A percentile compares a stretch with the other conserved stretches of the same genome.
Evolutionary conservation across 176 grass and related monocot species (phyloP).

Genomic region (Chloris gayana): DNA sequence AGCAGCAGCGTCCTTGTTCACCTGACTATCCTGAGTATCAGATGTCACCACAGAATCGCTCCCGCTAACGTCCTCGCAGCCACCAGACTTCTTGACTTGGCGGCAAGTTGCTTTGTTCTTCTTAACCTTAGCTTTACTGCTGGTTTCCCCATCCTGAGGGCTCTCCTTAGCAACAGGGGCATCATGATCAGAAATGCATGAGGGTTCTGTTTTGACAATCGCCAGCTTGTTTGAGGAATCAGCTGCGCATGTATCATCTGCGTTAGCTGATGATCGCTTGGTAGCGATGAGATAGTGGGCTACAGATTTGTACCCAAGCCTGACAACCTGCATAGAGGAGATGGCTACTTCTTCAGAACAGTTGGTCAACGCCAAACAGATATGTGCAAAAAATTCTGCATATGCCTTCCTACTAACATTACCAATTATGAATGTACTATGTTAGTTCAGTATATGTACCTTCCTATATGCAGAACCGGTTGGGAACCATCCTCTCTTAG

Average conservation of each 20-base stretch:
- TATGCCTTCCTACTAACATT: neutral
- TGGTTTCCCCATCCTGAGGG: slow-evolving; percentile 33
- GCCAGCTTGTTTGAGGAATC: slow-evolving; percentile 30
- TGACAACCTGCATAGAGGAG: slow-evolving; percentile 47
- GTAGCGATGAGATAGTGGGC: slow-evolving; percentile 91
- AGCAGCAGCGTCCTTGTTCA: slow-evolving; percentile 16
- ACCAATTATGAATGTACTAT: neutral
- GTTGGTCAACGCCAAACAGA: neutral
- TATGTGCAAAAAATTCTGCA: neutral
- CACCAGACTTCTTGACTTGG: slow-evolving; percentile 11
- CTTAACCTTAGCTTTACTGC: slow-evolving; percentile 1
- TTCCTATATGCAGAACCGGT: slow-evolving; percentile 72
- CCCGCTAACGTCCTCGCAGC: slow-evolving; percentile 7
- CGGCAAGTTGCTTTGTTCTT: neutral
- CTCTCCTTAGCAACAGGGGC: neutral
- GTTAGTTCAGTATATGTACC: slow-evolving; percentile 40
- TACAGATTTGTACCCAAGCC: slow-evolving; percentile 83
- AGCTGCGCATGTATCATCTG: slow-evolving; percentile 37
- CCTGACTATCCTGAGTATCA: slow-evolving; percentile 21
- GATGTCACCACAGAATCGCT: slow-evolving; percentile 38
- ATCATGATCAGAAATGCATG: slow-evolving; percentile 30
- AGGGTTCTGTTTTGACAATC: slow-evolving; percentile 21
- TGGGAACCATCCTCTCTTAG: slow-evolving; percentile 91
- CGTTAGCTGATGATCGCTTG: slow-evolving; percentile 29
- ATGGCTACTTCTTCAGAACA: neutral